A percentile compares a stretch with the other conserved stretches of the same genome.
These are phyloP conservation scores for Vanderwaltozyma yarrowii DNA, from an alignment of 805 yeast genomes.

Conservation along the genomic window DNA sequence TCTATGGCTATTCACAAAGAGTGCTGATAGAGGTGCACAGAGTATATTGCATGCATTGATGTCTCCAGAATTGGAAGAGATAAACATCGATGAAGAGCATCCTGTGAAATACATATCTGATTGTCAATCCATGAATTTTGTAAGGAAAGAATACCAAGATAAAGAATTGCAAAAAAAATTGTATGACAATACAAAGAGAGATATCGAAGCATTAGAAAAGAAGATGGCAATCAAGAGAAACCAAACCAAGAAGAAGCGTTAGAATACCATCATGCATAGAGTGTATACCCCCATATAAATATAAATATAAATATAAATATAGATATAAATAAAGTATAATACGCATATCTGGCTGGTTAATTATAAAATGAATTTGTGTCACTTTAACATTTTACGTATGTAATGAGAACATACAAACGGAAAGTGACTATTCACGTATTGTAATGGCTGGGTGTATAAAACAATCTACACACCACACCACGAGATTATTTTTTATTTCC, in stretches of 20 bases:
- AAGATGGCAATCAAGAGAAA: slow-evolving; percentile 61
- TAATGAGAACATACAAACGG: too few species aligned
- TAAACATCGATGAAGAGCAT: slow-evolving; percentile 47
- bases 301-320: too few species aligned
- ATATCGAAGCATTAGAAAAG: slow-evolving; percentile 55
- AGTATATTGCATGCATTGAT: slow-evolving; percentile 55
- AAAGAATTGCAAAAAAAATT: slow-evolving; percentile 48
- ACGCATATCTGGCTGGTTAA: too few species aligned
- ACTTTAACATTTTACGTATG: too few species aligned
- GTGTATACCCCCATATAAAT: too few species aligned
- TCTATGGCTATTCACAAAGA: slow-evolving; percentile 72
- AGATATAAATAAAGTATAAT: too few species aligned
- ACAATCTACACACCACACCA: too few species aligned
- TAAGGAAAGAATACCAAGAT: slow-evolving; percentile 56
- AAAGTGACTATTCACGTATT: too few species aligned
- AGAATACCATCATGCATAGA: too few species aligned
- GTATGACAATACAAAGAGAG: slow-evolving; percentile 49
- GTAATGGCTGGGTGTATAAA: too few species aligned
- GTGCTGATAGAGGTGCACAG: slow-evolving; percentile 72
- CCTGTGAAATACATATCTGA: slow-evolving; percentile 48
- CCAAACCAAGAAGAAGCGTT: slow-evolving; percentile 15
- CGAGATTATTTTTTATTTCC: too few species aligned
- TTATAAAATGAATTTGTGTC: too few species aligned
- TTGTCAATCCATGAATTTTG: slow-evolving; percentile 45
- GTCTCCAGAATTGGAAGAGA: slow-evolving; percentile 58